Base-by-base conservation (phyloP, 805 yeast genomes). In the Lipomyces kockii region DNA sequence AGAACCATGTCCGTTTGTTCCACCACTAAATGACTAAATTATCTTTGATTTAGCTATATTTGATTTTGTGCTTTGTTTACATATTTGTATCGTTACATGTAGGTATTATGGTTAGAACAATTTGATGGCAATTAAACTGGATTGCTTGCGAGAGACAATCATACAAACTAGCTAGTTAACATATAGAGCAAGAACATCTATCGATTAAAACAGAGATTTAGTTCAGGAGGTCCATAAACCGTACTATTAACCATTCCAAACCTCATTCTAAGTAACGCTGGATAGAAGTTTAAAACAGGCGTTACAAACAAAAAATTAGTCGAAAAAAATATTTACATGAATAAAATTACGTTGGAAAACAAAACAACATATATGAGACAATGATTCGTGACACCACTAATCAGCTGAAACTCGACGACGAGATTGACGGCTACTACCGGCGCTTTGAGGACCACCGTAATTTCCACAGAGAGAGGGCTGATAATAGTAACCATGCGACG, bases 1-100 rank as follows among this genome's bases (percentile, higher is more conserved):
- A 95, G 83, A 95, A 94, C 83, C 95, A 97, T 78, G 92, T 94
- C 79, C 91, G 99, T 79, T 83, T 95, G 81, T 95, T 95, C 97
- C 99, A 95, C 80, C 99, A 95, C 82, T 95, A 84, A 80, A n/a
- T n/a, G 9, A 22, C 22, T 17, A 43, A 6, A 17, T 9, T n/a
- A 25, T 14, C 2, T 43, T 43, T 43, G 49, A 43, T 17, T 17
- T 43, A 43, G 27, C 60, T 22, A 20, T 22, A 55, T 62, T 57
- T n/a, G 49, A 43, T 43, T 43, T 43, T 43, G 22, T 43, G 49
- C 22, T 43, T 43, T 43, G 49, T 43, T 43, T 43, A 11, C 22
- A 17, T 43, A 43, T 43, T n/a, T 17, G 49, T 43, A 43, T 43
- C n/a, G 49, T 43, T 43, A 43, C 49, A 43, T 43, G 22, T n/a